Evolutionary conservation across 116 monocot genomes (phyloP).

Genomic region (Posidonia oceanica): DNA sequence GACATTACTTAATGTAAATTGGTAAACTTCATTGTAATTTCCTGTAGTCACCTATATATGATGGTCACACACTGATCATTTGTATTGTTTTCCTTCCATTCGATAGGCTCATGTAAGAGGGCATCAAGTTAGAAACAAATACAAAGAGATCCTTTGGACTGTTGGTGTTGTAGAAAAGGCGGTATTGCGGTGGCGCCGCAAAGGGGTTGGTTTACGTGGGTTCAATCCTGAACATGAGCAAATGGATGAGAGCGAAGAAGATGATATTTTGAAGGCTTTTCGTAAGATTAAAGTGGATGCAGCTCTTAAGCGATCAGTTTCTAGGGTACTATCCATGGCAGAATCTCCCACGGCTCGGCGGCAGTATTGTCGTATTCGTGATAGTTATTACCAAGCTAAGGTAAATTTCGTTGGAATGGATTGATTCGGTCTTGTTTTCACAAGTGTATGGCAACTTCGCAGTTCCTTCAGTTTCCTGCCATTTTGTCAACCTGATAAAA

Average conservation of each 20-base stretch:
- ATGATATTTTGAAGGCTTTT: constrained; percentile 72
- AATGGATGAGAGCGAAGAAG: constrained; percentile 31
- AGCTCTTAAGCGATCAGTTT: constrained; percentile 55
- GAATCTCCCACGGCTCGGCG: constrained; percentile 49
- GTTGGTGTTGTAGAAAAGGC: constrained; percentile 74
- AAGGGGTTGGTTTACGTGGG: constrained; percentile 67
- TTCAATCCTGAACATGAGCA: constrained; percentile 26
- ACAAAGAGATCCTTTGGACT: constrained; percentile 42
- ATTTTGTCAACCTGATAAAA: too few relatives aligned
- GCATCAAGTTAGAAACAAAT: constrained; percentile 70
- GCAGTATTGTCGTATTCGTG: constrained; percentile 78
- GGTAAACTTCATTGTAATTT: too few relatives aligned
- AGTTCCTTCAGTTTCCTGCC: too few relatives aligned
- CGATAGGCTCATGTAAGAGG: constrained; percentile 88
- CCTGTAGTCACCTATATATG: too few relatives aligned
- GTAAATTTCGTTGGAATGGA: constrained; percentile 18
- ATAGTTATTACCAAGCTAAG: constrained; percentile 46
- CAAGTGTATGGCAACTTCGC: too few relatives aligned
- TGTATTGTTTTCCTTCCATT: background rate
- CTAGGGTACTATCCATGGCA: constrained; percentile 66
- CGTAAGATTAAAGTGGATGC: constrained; percentile 73
- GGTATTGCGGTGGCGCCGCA: constrained; percentile 69
- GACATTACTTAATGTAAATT: too few relatives aligned
- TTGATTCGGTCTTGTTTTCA: background rate
- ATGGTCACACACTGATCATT: too few relatives aligned